Evolutionary conservation across 768 basidiomycete species (phyloP), one percentile per base, ranked within the genome.

Genomic region (Exsudoporus frostii): DNA sequence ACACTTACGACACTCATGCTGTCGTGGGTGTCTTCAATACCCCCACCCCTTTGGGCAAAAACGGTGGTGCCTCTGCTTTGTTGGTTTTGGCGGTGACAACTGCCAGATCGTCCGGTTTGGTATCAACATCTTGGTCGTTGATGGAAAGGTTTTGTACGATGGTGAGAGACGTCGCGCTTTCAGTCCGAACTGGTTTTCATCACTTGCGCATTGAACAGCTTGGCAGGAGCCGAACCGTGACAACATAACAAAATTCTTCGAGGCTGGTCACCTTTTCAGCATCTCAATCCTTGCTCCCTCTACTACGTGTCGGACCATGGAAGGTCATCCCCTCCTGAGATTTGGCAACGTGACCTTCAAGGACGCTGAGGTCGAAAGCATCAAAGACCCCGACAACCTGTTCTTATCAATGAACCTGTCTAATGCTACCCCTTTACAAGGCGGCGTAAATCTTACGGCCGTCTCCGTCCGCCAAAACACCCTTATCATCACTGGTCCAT

Each of bases 191-290:
- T 27, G 11, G 7, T 42, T 51, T 25, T 55, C 22, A 55, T 37
- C 1, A 4, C 5, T 5, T 4, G 3, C 37, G 43, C 24, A 15
- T 36, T 33, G n/a, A 38, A 45, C 33, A 63, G 64, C 58, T 48
- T 65, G 64, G 64, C 64, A 54, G 39, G 55, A 65, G 20, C 66
- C 56, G 64, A 55, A 40, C 50, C 59, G 65, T 4, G 64, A 56
- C 33, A 25, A 15, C 45, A 29, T 66, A n/a, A n/a, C n/a, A n/a
- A n/a, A n/a, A n/a, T n/a, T n/a, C n/a, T n/a, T n/a, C 33, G 45
- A 15, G 1, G 51, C 43, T 53, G 62, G 62, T 29, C 50, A 65
- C 10, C 45, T 52, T n/a, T 54, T 65, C 51, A 46, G 4, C 24
- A n/a, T 48, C 29, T 62, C 59, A 9, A 54, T 65, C 29, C 49